These are phyloP conservation scores for Sequoia sempervirens DNA, from an alignment of 75 land plant species.

Conservation along the genomic window DNA sequence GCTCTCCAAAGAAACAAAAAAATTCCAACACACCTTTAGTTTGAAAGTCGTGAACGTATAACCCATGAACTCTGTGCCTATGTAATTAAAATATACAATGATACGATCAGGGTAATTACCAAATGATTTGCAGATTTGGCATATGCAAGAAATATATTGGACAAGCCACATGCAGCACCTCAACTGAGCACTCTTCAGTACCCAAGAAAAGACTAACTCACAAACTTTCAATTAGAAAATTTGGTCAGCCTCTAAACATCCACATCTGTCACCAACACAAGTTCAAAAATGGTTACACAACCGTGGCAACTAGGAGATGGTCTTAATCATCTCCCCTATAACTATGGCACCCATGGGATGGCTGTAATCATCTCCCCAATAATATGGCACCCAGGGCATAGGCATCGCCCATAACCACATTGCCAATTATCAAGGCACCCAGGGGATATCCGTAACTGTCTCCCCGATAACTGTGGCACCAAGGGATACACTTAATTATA, in stretches of 20 bases:
- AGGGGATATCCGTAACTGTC: too few species aligned
- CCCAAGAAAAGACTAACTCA: neutral
- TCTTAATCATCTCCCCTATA: too few species aligned
- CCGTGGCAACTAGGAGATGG: too few species aligned
- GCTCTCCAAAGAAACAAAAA: neutral
- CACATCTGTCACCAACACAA: neutral
- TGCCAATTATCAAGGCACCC: too few species aligned
- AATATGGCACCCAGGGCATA: too few species aligned
- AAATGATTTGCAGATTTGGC: neutral
- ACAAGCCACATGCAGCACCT: neutral
- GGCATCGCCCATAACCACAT: too few species aligned
- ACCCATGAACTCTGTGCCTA: neutral
- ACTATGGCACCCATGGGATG: too few species aligned
- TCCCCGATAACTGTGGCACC: too few species aligned
- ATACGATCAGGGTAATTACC: neutral
- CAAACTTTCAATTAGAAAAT: neutral
- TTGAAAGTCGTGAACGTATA: neutral
- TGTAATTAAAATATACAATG: neutral
- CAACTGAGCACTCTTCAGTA: neutral
- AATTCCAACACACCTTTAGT: neutral
- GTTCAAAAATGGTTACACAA: too few species aligned
- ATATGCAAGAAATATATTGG: neutral
- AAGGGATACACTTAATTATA: too few species aligned
- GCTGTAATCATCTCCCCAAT: too few species aligned
- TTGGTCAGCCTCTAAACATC: neutral